Base-by-base conservation (phyloP, 2,329 filamentous ascomycete genomes). In the Thelonectria rubi region DNA sequence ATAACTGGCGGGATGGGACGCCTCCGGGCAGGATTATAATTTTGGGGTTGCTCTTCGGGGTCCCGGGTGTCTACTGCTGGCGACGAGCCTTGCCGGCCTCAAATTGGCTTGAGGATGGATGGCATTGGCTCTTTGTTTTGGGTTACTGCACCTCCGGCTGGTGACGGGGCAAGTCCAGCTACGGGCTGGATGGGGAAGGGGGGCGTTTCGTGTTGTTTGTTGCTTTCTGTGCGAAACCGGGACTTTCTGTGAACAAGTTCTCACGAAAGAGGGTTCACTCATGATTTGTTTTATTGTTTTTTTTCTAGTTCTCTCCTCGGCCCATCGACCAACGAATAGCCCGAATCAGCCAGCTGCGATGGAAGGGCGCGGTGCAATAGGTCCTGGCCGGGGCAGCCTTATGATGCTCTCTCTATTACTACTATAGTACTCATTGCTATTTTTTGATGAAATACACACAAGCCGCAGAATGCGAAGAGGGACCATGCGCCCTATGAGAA, bases 71-170 rank as follows among this genome's bases (percentile, higher is more conserved):
- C 37, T 30, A 40, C 47, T 43, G 46, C 43, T 47, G n/a, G 46
- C 40, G 17, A 45, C 26, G 32, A 17, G 30, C 30, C 50, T 37
- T 40, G 24, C 30, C 24, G 49, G 55, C 45, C 56, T 55, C 30
- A 20, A 21, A 17, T 42, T 26, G 32, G 49, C 42, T 48, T 40
- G 26, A 53, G 34, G 47, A 58, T 43, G 32, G 49, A 49, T 45
- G 24, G 63, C 47, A 61, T 32, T 30, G 40, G 43, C 53, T 32
- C 58, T 52, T 30, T 21, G 48, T 66, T 62, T 45, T 47, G 45
- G n/a, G 50, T 43, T 37, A 40, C 47, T 49, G 54, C 32, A 45
- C 48, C 52, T 46, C 24, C 40, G 52, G 48, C 39, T 43, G 42
- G 46, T 42, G 46, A 40, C 43, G 43, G 42, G 47, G 43, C 20